Conservation (phyloP, 495 filamentous ascomycete species). For the Lophiostoma macrostomum region DNA sequence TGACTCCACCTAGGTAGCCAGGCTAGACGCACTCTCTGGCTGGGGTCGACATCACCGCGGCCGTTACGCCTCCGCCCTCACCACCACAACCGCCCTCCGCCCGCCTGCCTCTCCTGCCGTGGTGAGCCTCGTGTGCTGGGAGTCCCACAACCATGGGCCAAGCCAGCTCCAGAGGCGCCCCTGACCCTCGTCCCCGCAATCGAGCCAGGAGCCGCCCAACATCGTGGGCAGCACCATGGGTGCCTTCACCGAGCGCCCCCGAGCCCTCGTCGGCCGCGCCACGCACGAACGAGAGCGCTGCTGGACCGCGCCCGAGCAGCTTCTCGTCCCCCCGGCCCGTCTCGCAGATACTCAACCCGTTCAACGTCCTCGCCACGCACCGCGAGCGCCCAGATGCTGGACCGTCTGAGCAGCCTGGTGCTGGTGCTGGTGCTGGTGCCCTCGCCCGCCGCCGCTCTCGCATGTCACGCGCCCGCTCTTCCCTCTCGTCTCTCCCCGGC, state of each 20-base stretch:
- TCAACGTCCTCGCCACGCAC: constrained; percentile 21
- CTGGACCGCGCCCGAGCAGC: constrained; percentile 14
- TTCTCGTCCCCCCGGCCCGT: constrained; percentile 3
- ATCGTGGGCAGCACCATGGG: constrained; percentile 31
- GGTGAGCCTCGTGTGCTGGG: constrained; percentile 5
- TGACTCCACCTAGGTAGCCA: neutral
- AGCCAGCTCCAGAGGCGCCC: constrained; percentile 29
- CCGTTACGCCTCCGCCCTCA: too few relatives aligned
- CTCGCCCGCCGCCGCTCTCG: constrained; percentile 29
- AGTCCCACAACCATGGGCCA: constrained; percentile 26
- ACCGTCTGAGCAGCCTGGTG: constrained; percentile 26
- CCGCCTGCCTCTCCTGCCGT: constrained; percentile 2
- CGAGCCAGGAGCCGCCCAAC: constrained; percentile 21
- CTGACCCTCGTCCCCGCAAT: constrained; percentile 10
- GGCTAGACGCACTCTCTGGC: too few relatives aligned
- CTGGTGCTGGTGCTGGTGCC: neutral
- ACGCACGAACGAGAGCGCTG: constrained; percentile 1
- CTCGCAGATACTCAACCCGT: constrained; percentile 18
- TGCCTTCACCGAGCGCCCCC: constrained; percentile 7
- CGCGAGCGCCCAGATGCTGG: constrained; percentile 28
- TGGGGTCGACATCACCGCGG: too few relatives aligned
- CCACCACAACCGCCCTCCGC: constrained; percentile 5
- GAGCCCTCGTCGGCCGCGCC: too few relatives aligned
- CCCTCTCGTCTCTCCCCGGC: constrained; percentile 31
- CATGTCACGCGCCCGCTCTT: constrained; percentile 29